Conservation (phyloP, 1,139 yeast species). For the Meyerozyma guilliermondii region DNA sequence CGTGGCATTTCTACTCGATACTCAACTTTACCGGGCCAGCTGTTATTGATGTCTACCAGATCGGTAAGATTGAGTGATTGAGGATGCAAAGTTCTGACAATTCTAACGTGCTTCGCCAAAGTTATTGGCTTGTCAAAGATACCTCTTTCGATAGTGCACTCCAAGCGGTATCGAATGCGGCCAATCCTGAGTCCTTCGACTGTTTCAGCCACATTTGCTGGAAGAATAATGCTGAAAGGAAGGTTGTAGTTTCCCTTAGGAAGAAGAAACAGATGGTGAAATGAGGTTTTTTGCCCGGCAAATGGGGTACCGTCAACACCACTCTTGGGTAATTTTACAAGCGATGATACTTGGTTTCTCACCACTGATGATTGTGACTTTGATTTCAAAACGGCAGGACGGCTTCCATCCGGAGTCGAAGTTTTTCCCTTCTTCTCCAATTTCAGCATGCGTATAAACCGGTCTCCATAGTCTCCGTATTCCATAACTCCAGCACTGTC, state of each 20-base stretch:
- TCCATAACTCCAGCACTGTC: constrained; percentile 39
- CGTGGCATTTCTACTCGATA: constrained; percentile 54
- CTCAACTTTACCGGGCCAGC: constrained; percentile 63
- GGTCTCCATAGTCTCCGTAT: constrained; percentile 41
- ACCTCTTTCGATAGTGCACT: constrained; percentile 52
- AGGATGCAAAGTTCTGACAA: constrained; percentile 48
- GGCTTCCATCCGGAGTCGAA: constrained; percentile 1
- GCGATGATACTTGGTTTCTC: constrained; percentile 8
- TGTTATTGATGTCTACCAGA: constrained; percentile 53
- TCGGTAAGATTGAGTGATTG: constrained; percentile 47
- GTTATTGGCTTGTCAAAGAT: constrained; percentile 40
- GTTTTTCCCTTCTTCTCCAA: constrained; percentile 7
- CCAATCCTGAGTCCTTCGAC: constrained; percentile 57
- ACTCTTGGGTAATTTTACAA: constrained; percentile 26
- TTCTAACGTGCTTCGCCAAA: constrained; percentile 28
- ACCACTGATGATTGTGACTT: constrained; percentile 14
- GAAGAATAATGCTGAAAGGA: constrained; percentile 54
- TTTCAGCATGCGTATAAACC: constrained; percentile 15
- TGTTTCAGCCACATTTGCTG: constrained; percentile 60
- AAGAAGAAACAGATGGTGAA: constrained; percentile 38
- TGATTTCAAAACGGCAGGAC: constrained; percentile 15
- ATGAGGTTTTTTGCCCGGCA: constrained; percentile 16
- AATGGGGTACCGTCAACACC: constrained; percentile 46
- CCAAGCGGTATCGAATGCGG: constrained; percentile 50
- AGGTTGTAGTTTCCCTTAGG: constrained; percentile 64